Percentiles rank a stretch among this genome's conserved stretches.
Conservation (phyloP, 768 basidiomycete genomes). For the Russula dissimulans region DNA sequence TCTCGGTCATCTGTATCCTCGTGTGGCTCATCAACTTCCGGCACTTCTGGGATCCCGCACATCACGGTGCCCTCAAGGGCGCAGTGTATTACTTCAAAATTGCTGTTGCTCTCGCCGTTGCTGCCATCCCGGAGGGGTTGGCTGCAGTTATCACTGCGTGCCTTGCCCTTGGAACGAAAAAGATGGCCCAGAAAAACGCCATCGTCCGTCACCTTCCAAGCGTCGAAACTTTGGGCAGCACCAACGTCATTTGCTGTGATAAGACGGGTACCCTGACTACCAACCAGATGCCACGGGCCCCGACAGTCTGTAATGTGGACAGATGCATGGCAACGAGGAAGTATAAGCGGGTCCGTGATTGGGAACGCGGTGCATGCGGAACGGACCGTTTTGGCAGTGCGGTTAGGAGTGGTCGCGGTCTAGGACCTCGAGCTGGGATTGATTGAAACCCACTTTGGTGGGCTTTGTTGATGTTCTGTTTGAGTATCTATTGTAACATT, state of each 20-base stretch:
- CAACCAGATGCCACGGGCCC: slow-evolving; percentile 99
- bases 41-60: slow-evolving; percentile 93
- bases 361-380: too few relatives aligned
- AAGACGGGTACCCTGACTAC: slow-evolving; percentile 96
- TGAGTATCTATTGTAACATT: too few relatives aligned
- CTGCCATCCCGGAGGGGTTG: slow-evolving; percentile 97
- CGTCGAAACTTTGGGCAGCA: slow-evolving; percentile 95
- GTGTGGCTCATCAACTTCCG: slow-evolving; percentile 97
- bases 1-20: slow-evolving; percentile 91
- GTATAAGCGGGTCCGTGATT: too few relatives aligned
- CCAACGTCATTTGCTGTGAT: slow-evolving; percentile 97
- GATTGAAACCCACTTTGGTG: too few relatives aligned
- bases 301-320: too few relatives aligned
- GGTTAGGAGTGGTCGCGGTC: too few relatives aligned
- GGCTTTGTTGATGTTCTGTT: too few relatives aligned
- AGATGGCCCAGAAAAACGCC: slow-evolving; percentile 98
- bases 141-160: slow-evolving; percentile 98
- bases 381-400: too few relatives aligned
- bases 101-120: slow-evolving; percentile 96
- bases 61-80: slow-evolving; percentile 84
- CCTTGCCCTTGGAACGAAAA: slow-evolving; percentile 92
- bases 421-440: too few relatives aligned
- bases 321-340: too few relatives aligned
- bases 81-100: slow-evolving; percentile 99
- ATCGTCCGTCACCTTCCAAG: slow-evolving; percentile 95